Evolutionary conservation across 2,329 filamentous ascomycete genomes (phyloP).

Genomic region (Aspergillus cejpii): DNA sequence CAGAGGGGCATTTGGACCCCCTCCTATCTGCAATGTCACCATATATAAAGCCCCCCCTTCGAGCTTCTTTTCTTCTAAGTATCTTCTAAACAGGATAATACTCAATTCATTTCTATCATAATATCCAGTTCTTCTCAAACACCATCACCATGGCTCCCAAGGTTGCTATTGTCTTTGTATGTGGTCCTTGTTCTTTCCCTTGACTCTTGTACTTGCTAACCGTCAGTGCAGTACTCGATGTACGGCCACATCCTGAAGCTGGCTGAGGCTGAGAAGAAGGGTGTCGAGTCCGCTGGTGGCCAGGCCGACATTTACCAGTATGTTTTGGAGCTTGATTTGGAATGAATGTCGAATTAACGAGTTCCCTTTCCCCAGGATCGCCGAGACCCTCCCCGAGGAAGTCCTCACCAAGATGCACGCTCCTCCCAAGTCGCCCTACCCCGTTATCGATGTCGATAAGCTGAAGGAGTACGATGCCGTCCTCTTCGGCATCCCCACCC

Average conservation of each 20-base stretch:
- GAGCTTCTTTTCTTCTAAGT: background rate
- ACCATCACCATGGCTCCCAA: conserved; percentile 70
- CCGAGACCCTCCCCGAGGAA: conserved; percentile 79
- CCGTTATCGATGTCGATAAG: conserved; percentile 53
- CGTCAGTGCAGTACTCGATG: conserved; percentile 66
- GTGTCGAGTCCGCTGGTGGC: conserved; percentile 82
- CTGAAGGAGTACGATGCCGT: conserved; percentile 78
- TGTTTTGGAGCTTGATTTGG: conserved; percentile 18
- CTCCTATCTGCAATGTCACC: background rate
- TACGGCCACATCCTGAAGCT: conserved; percentile 83
- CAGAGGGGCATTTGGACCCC: background rate
- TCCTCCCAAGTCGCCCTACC: conserved; percentile 64
- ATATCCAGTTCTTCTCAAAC: background rate
- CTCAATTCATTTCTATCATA: background rate
- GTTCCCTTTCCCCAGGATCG: conserved; percentile 48
- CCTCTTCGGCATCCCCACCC: conserved; percentile 89
- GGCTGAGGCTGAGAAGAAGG: conserved; percentile 83
- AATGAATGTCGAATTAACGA: conserved; percentile 7
- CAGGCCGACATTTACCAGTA: conserved; percentile 75
- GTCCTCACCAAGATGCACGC: conserved; percentile 89
- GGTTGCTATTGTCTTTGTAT: conserved; percentile 82
- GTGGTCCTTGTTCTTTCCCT: conserved; percentile 33
- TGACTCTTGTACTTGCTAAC: conserved; percentile 8
- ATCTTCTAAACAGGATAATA: too few species aligned
- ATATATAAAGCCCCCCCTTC: background rate